These are phyloP conservation scores for Chara braunii DNA, from an alignment of 139 green algal species.

Conservation along the genomic window DNA sequence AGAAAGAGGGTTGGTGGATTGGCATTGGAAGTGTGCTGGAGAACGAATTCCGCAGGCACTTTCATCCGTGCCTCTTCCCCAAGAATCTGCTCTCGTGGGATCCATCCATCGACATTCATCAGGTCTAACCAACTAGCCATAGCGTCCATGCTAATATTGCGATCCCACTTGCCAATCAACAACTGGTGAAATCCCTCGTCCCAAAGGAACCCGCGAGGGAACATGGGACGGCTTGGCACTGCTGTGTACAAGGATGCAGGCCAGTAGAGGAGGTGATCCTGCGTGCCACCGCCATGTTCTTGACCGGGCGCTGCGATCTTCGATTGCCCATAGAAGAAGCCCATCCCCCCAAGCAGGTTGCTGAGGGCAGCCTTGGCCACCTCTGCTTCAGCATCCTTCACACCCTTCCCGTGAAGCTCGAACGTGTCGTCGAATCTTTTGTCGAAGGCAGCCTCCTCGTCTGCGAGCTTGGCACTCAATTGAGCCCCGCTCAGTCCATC, in stretches of 20 bases:
- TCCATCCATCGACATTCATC: constrained; percentile 73
- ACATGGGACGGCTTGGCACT: constrained; percentile 78
- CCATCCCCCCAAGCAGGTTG: constrained; percentile 85
- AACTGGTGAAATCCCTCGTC: constrained; percentile 97
- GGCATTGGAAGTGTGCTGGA: constrained; percentile 67
- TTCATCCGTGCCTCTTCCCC: constrained; percentile 38
- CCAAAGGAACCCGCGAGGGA: constrained; percentile 92
- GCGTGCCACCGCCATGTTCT: too few species aligned
- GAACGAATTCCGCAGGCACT: constrained; percentile 84
- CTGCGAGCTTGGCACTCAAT: constrained; percentile 30
- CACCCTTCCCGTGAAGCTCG: background rate
- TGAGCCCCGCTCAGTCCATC: too few species aligned
- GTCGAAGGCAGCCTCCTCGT: constrained; percentile 46
- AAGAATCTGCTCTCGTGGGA: constrained; percentile 50
- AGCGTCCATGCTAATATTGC: constrained; percentile 57
- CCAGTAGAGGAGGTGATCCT: constrained; percentile 18
- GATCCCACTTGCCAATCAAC: constrained; percentile 58
- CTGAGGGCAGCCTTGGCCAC: constrained; percentile 64
- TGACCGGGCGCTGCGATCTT: too few species aligned
- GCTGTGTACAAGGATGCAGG: constrained; percentile 39
- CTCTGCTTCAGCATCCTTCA: constrained; percentile 15
- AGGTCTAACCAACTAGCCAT: constrained; percentile 89
- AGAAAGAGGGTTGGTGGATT: constrained; percentile 91
- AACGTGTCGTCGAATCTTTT: constrained; percentile 40
- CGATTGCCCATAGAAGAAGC: constrained; percentile 83